Percentiles rank a stretch among this genome's conserved stretches.
These are phyloP conservation scores for Pinus taeda DNA, from an alignment of 75 land plant genomes.

Conservation along the genomic window DNA sequence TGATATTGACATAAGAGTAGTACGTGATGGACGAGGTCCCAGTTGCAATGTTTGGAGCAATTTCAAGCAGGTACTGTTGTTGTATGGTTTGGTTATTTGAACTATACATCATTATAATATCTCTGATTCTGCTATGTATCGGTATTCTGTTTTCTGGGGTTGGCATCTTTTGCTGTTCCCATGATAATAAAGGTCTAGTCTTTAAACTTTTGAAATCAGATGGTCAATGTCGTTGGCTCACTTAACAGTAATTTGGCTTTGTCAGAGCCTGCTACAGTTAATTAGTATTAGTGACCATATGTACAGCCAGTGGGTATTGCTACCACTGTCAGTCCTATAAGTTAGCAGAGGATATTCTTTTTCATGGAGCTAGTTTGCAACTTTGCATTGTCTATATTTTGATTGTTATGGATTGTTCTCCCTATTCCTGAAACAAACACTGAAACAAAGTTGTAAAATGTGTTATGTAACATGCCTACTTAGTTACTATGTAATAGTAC, in stretches of 20 bases:
- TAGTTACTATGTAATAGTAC: too few relatives aligned
- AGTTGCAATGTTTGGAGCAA: constrained; percentile 97
- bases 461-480: too few relatives aligned
- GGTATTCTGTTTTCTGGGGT: background rate
- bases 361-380: background rate
- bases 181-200: background rate
- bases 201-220: background rate
- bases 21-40: constrained; percentile 96
- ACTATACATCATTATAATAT: background rate
- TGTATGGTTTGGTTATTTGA: background rate
- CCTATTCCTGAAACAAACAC: too few relatives aligned
- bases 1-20: constrained; percentile 93
- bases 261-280: too few relatives aligned
- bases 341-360: background rate
- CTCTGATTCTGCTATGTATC: background rate
- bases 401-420: too few relatives aligned
- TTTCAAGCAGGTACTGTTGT: constrained; percentile 71
- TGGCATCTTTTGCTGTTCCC: background rate
- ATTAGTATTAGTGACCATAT: background rate
- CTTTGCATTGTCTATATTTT: background rate
- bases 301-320: background rate
- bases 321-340: background rate
- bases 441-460: too few relatives aligned
- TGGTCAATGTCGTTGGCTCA: background rate
- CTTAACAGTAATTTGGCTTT: too few relatives aligned